Conservation (phyloP, 2,329 filamentous ascomycete species). For the Colletotrichum abscissum region DNA sequence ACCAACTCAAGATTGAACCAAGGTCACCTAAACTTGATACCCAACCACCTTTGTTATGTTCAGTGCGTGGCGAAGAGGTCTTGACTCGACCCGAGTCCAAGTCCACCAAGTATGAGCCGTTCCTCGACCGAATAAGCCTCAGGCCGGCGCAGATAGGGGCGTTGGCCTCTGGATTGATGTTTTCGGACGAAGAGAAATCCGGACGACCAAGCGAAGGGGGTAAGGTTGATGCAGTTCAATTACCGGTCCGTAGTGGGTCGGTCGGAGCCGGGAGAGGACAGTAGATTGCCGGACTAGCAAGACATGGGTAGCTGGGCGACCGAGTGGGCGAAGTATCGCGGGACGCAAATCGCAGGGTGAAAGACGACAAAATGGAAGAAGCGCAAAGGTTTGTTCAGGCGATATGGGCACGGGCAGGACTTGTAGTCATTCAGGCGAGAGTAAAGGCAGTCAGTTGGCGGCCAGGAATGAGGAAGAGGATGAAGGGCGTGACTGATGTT, state of each 20-base stretch:
- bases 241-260: slow-evolving; percentile 31
- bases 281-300: neutral
- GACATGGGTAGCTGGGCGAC: slow-evolving; percentile 19
- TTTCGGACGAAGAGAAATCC: slow-evolving; percentile 2
- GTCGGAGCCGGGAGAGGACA: slow-evolving; percentile 22
- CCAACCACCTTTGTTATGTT: neutral
- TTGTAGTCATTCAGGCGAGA: slow-evolving; percentile 17
- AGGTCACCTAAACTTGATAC: neutral
- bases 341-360: neutral
- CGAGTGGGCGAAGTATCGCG: neutral
- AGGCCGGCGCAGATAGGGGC: neutral
- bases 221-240: neutral
- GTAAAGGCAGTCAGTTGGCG: neutral
- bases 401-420: slow-evolving; percentile 13
- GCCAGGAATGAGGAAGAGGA: slow-evolving; percentile 5
- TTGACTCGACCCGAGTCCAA: neutral
- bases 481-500: neutral
- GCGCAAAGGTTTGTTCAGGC: slow-evolving; percentile 7
- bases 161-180: neutral
- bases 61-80: neutral
- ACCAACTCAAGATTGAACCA: slow-evolving; percentile 12
- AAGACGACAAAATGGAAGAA: slow-evolving; percentile 23
- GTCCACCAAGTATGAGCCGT: neutral
- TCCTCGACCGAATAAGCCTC: neutral
- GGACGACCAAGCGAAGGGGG: neutral